Conservation (phyloP, 2,329 filamentous ascomycete genomes). For the Ceratocystis ficicola region DNA sequence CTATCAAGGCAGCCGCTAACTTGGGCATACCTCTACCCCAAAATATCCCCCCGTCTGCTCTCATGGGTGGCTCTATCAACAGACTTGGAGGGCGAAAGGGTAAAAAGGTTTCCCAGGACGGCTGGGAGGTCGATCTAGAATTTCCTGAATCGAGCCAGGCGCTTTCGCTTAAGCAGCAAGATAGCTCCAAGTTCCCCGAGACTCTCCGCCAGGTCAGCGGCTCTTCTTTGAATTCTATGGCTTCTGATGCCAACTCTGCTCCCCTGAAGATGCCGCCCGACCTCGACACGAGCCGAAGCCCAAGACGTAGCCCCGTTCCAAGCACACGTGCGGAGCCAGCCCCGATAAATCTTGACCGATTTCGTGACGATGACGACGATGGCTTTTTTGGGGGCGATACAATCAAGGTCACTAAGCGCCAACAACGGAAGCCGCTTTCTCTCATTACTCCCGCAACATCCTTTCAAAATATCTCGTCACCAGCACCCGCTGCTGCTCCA, state of each 20-base stretch:
- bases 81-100: conserved; percentile 65
- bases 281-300: conserved; percentile 16
- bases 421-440: conserved; percentile 41
- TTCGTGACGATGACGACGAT: conserved; percentile 50
- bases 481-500: conserved; percentile 15
- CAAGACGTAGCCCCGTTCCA: conserved; percentile 23
- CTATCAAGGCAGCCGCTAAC: conserved; percentile 74
- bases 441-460: conserved; percentile 46
- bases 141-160: conserved; percentile 47
- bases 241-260: conserved; percentile 34
- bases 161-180: conserved; percentile 53
- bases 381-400: conserved; percentile 56
- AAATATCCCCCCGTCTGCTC: conserved; percentile 75
- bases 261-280: conserved; percentile 26
- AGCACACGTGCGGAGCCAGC: conserved; percentile 29
- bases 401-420: conserved; percentile 54
- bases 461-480: conserved; percentile 30
- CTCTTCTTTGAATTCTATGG: conserved; percentile 42
- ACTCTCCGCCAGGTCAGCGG: conserved; percentile 54
- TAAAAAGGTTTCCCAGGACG: conserved; percentile 61
- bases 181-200: conserved; percentile 52
- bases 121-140: conserved; percentile 71
- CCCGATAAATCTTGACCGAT: conserved; percentile 47
- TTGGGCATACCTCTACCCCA: conserved; percentile 84
- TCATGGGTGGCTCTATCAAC: conserved; percentile 88